phyloP scores from a whole-genome alignment of 2,329 filamentous ascomycete species.

The Fusarium neocosmosporiellum region DNA sequence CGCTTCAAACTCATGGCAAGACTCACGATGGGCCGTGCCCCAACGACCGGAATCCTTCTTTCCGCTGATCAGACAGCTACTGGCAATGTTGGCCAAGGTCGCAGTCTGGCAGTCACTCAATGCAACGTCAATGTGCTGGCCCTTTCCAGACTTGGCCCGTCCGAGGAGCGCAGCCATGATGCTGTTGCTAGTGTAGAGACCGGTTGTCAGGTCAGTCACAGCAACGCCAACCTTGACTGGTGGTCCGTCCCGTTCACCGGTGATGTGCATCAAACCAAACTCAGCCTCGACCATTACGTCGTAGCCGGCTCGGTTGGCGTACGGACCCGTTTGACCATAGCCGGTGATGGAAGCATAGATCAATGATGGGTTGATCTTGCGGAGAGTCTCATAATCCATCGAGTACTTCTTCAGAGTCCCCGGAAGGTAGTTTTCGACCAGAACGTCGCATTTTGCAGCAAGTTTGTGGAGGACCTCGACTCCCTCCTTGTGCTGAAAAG shows the following conservation, averaged over 20 bases:
- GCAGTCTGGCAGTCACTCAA: slow-evolving; percentile 96
- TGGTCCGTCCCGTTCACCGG: slow-evolving; percentile 85
- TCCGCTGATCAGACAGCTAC: slow-evolving; percentile 88
- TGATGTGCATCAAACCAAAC: slow-evolving; percentile 99
- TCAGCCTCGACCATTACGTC: slow-evolving; percentile 99
- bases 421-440: slow-evolving; percentile 97
- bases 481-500: slow-evolving; percentile 86
- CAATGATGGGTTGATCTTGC: slow-evolving; percentile 83
- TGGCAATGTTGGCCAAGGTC: slow-evolving; percentile 94
- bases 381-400: slow-evolving; percentile 87
- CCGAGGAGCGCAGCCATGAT: slow-evolving; percentile 94
- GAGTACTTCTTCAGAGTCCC: slow-evolving; percentile 89
- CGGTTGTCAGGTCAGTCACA: slow-evolving; percentile 95
- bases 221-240: slow-evolving; percentile 98
- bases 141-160: slow-evolving; percentile 77
- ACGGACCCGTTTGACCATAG: slow-evolving; percentile 95
- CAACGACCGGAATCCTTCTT: slow-evolving; percentile 89
- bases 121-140: slow-evolving; percentile 92
- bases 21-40: slow-evolving; percentile 93
- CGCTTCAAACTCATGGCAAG: neutral
- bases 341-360: slow-evolving; percentile 98
- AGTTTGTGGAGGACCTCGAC: slow-evolving; percentile 89
- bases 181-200: slow-evolving; percentile 92
- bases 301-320: slow-evolving; percentile 88
- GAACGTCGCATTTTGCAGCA: slow-evolving; percentile 85